phyloP scores from a whole-genome alignment of 352 stramenopile species.

The Ophiocytium majus region DNA sequence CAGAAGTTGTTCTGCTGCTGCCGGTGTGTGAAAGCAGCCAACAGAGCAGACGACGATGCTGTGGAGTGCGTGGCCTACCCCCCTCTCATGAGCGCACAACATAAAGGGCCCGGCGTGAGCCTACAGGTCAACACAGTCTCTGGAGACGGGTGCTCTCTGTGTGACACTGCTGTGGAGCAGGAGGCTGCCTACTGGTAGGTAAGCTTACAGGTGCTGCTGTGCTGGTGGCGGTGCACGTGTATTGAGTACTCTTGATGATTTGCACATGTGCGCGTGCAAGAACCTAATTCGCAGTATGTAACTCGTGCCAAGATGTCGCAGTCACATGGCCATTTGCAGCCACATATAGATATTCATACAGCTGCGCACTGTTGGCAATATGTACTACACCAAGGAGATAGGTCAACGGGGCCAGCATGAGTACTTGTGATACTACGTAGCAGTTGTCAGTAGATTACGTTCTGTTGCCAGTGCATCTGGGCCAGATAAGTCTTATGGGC shows the following conservation, averaged over 20 bases:
- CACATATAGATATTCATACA: no score
- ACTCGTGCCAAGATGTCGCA: no score
- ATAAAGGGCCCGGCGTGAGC: not conserved
- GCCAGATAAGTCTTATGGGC: no score
- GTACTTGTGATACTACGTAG: no score
- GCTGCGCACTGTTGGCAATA: not conserved
- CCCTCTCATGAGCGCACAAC: not conserved
- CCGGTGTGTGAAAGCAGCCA: not conserved
- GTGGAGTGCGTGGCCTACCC: not conserved
- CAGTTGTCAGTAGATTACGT: no score
- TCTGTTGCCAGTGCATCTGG: no score
- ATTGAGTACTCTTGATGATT: not conserved
- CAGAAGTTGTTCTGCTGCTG: not conserved
- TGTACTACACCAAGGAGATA: no score
- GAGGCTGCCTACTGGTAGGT: slow-evolving; percentile 18
- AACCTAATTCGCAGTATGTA: not conserved
- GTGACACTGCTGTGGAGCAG: slow-evolving; percentile 4
- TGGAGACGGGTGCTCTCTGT: not conserved
- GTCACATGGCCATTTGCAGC: no score
- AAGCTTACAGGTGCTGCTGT: not conserved
- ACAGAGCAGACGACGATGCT: not conserved
- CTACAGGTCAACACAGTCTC: not conserved
- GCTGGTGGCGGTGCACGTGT: not conserved
- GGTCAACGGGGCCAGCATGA: no score
- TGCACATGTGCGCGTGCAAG: not conserved